Evolutionary conservation across 495 filamentous ascomycete species (phyloP), one percentile per base, ranked within the genome.

Genomic region (Evansstolkia leycettana): DNA sequence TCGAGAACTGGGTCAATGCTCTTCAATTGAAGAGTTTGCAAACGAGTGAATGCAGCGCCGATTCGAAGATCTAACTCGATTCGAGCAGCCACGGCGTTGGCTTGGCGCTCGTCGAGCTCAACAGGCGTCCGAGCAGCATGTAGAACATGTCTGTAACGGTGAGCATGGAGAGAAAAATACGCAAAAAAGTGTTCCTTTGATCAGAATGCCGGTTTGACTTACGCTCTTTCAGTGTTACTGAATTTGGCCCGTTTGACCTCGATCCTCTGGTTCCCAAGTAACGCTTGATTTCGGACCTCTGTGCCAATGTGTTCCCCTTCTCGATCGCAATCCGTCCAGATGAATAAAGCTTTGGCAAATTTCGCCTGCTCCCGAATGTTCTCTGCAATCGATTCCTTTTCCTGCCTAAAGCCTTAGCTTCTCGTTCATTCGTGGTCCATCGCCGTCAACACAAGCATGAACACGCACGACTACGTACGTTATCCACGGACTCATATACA

Each of bases 321-420:
- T 33, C 88, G 77, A 67, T 98, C 90, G 60, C 90, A 96, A 68
- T 98, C 90, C 1, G 90, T 98, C 90, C 90, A 98, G 47, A 98
- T 94, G 55, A 86, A 90, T 10, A 98, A 67, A 13, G 74, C 75
- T 45, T 66, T 69, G 36, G 73, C 62, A 45, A 71, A 67, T 29
- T 70, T 71, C 9, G 92, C 90, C 54, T 90, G 76, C 5, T 64
- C 55, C 31, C 76, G 67, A 48, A 98, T 96, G 48, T 98, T 98
- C 4, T 74, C 64, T 7, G 87, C 84, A 37, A 96, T 82, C 12
- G 75, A 61, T 45, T 72, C 74, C 48, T 84, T 88, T 50, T 89
- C 79, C 79, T 92, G 42, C 18, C 30, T 2, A 4, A 14, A 10
- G 18, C 2, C 10, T 58, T 23, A 58, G 50, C 29, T 4, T 29